Percentiles rank a stretch among this genome's conserved stretches.
Conservation (phyloP, 768 basidiomycete genomes). For the Amanita fuliginea region DNA sequence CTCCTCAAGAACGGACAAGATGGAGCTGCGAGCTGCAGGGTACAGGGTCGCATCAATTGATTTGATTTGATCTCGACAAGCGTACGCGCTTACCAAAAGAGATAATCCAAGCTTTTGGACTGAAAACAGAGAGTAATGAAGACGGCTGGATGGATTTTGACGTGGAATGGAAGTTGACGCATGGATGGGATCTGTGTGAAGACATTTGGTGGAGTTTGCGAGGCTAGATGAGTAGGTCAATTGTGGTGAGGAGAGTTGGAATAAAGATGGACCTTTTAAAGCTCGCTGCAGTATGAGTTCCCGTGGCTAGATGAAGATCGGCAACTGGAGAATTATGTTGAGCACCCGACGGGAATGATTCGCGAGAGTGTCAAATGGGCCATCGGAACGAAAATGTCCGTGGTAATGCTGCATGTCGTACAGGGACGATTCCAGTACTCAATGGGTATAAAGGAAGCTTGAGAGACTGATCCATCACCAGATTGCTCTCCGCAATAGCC, state of each 20-base stretch:
- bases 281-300: constrained; percentile 17
- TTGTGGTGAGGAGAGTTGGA: constrained; percentile 18
- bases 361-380: constrained; percentile 23
- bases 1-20: constrained; percentile 45
- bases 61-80: constrained; percentile 5
- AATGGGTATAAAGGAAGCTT: constrained; percentile 13
- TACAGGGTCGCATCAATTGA: constrained; percentile 5
- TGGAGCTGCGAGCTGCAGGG: constrained; percentile 43
- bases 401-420: constrained; percentile 12
- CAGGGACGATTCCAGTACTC: constrained; percentile 19
- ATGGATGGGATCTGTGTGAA: constrained; percentile 23
- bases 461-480: constrained; percentile 19
- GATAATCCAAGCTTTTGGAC: constrained; percentile 36
- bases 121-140: constrained; percentile 30
- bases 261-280: constrained; percentile 24
- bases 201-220: constrained; percentile 20
- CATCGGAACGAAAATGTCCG: constrained; percentile 18
- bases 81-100: constrained; percentile 30
- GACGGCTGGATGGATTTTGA: constrained; percentile 32
- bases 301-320: constrained; percentile 33
- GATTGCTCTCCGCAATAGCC: constrained; percentile 16
- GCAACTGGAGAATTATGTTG: constrained; percentile 19
- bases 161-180: constrained; percentile 30
- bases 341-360: constrained; percentile 17
- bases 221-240: constrained; percentile 9